Conservation (phyloP, 176 grass and related monocot genomes). For the Cenchrus americanus region DNA sequence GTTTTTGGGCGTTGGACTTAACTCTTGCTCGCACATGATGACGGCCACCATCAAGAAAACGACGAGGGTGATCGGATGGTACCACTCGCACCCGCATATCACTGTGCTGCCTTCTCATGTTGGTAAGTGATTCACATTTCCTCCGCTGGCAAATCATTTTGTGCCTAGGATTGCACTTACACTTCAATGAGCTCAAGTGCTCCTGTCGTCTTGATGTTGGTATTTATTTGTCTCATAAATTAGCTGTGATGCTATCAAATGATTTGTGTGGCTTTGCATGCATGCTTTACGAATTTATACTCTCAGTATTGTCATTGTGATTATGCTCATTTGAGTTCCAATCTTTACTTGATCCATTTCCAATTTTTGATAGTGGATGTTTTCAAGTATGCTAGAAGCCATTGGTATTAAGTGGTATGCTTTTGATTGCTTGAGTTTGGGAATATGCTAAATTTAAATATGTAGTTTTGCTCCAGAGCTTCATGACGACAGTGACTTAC, state of each 20-base stretch:
- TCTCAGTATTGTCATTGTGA: background rate
- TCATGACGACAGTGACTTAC: background rate
- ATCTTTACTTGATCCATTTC: background rate
- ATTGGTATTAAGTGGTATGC: background rate
- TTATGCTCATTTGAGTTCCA: background rate
- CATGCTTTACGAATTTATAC: background rate
- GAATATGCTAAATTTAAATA: conserved; percentile 36
- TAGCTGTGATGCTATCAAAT: background rate
- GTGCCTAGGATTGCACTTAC: background rate
- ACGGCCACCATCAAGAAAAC: conserved; percentile 67
- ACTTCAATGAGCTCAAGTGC: background rate
- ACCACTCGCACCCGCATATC: conserved; percentile 99
- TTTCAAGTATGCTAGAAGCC: background rate
- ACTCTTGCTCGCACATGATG: conserved; percentile 71
- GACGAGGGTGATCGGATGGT: conserved; percentile 98
- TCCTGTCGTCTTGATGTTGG: no score
- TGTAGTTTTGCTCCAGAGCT: conserved; percentile 18
- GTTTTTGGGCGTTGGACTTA: conserved; percentile 49
- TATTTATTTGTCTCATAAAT: background rate
- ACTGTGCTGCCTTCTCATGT: conserved; percentile 94
- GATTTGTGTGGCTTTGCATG: background rate
- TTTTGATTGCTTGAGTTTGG: background rate
- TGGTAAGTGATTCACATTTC: conserved; percentile 47
- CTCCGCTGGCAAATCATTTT: background rate
- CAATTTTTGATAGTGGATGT: conserved; percentile 29